These are phyloP conservation scores for Cephaloascus albidus DNA, from an alignment of 805 yeast species.

Conservation along the genomic window DNA sequence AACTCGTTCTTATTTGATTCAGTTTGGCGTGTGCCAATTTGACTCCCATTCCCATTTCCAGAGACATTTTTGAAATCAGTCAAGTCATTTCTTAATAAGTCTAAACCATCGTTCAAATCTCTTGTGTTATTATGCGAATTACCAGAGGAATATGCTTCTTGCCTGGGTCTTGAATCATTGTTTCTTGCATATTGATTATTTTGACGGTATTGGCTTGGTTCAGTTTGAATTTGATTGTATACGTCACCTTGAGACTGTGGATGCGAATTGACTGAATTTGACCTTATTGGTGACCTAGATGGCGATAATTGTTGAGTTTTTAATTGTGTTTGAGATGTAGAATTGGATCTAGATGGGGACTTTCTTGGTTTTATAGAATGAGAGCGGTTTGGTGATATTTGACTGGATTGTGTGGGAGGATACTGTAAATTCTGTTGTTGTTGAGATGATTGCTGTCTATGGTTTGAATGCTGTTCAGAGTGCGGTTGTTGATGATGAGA, in stretches of 20 bases:
- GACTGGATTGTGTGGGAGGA: slow-evolving; percentile 3
- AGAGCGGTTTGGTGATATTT: slow-evolving; percentile 1
- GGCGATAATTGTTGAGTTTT: slow-evolving; percentile 1
- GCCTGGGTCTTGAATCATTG: neutral
- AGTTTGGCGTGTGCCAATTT: neutral
- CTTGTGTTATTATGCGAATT: slow-evolving; percentile 3
- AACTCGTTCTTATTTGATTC: neutral
- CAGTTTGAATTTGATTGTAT: no score
- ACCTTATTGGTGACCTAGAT: slow-evolving; percentile 1
- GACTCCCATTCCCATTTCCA: neutral
- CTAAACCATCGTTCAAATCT: slow-evolving; percentile 15
- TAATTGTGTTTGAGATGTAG: neutral
- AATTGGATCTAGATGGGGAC: neutral
- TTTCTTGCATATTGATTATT: no score
- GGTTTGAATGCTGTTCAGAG: slow-evolving; percentile 3
- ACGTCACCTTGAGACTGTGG: no score
- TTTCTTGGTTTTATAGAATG: neutral
- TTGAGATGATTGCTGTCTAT: slow-evolving; percentile 2
- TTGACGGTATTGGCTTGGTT: no score
- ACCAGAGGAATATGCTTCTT: neutral
- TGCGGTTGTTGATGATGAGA: slow-evolving; percentile 4
- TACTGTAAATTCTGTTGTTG: slow-evolving; percentile 6
- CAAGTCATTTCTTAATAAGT: slow-evolving; percentile 6
- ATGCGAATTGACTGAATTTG: neutral
- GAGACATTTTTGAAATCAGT: slow-evolving; percentile 5